Base-by-base conservation (phyloP, 805 yeast species). In the Lachancea kluyveri region DNA sequence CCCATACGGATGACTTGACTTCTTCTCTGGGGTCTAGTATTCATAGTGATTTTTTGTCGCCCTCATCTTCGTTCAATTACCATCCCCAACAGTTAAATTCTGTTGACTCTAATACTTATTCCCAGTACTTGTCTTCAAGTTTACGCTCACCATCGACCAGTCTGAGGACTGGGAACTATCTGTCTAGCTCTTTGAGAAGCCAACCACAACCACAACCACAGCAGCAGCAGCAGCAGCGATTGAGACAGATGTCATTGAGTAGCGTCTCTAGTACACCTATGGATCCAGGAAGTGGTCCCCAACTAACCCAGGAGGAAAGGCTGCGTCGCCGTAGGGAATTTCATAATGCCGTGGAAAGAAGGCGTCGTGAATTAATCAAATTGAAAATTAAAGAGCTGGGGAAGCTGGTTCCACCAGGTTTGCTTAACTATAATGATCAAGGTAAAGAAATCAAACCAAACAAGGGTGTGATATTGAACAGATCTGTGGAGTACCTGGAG, bases 331-430 rank as follows among this genome's bases (percentile, higher is more conserved):
- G 95, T 41, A 64, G 95, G 38, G 95, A 87, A 52, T 79, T 86
- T 40, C 97, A 88, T 57, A 88, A 88, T 52, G 95, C 95, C 1
- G 96, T 88, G 4, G 97, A 88, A 57, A 70, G 96, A 47, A 69
- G 95, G 45, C 71, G 97, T 51, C 69, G 97, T 41, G 97, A 90
- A 55, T 67, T 85, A 45, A 88, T 88, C 50, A 87, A 88, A 54
- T 94, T 83, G 49, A 77, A 84, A 47, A 87, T 88, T 40, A 80
- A 81, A 52, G 95, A 85, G 46, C 64, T 88, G 47, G 90, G 94
- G 1, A 59, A 71, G 15, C 65, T 88, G 29, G 82, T 88, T 1
- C 96, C 96, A 1, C 90, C 86, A 1, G 67, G 81, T 3, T 54
- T 83, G 39, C 56, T 82, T 15, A 67, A 70, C 34, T 61, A 68